phyloP scores from a whole-genome alignment of 2,329 filamentous ascomycete genomes.

The Diaporthe australafricana region DNA sequence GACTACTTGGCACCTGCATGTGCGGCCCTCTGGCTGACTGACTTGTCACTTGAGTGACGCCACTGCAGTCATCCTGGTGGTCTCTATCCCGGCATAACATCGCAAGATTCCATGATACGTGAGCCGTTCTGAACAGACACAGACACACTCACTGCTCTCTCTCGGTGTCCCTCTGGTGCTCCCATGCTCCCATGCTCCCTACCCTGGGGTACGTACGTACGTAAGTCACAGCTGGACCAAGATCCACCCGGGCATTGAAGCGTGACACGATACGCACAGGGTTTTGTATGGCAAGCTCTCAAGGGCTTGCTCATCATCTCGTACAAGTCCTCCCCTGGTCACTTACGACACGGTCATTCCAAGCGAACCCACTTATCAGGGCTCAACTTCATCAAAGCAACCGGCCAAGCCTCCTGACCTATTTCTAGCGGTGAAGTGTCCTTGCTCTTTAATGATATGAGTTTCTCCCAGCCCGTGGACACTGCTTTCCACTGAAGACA shows the following conservation, averaged over 20 bases:
- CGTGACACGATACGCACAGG: conserved; percentile 17
- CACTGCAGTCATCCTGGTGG: neutral
- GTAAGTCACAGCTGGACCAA: conserved; percentile 11
- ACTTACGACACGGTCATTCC: conserved; percentile 27
- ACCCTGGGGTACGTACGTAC: no score
- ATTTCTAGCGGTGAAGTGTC: conserved; percentile 23
- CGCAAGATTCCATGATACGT: conserved; percentile 16
- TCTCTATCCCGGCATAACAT: conserved; percentile 9
- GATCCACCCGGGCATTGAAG: conserved; percentile 10
- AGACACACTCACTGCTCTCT: neutral
- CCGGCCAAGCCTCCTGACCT: conserved; percentile 16
- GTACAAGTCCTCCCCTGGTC: conserved; percentile 22
- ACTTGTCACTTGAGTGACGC: conserved; percentile 25
- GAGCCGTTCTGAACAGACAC: conserved; percentile 13
- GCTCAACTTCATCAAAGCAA: conserved; percentile 27
- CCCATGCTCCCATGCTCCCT: no score
- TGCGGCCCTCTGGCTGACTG: conserved; percentile 2
- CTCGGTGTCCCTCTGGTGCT: neutral
- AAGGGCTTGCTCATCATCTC: neutral
- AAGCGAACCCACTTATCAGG: conserved; percentile 23
- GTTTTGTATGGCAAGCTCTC: conserved; percentile 23
- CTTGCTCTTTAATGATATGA: conserved; percentile 5
- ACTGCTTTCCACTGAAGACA: neutral
- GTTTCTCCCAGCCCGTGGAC: neutral
- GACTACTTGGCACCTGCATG: conserved; percentile 15